Base-by-base conservation (phyloP, 768 basidiomycete species). In the Pleurotus pulmonarius region DNA sequence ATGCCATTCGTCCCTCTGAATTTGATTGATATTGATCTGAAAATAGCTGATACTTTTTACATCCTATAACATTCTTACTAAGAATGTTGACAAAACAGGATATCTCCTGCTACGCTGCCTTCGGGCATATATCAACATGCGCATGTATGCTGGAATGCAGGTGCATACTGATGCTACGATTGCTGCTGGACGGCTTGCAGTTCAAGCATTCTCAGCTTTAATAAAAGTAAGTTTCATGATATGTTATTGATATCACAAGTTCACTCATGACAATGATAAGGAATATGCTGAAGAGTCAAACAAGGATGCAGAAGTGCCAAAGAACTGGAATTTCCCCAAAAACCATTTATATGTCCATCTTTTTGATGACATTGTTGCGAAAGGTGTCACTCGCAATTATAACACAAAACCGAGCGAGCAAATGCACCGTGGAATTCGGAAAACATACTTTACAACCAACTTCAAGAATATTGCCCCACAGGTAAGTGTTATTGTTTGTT, bases 301-400 rank as follows among this genome's bases (percentile, higher is more conserved):
- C 20, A 20, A 43, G 2, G 20, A n/a, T 6, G 41, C 15, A 6
- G n/a, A n/a, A n/a, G 9, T n/a, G 2, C 12, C 11, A 2, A 52
- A 70, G 60, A 58, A 66, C 16, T 73, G 70, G 69, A 55, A 72
- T 22, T 75, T 74, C 41, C 71, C 69, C 0, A 76, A 77, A 57
- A 48, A 57, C 0, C 75, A 77, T 34, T 56, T 62, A 1, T 69
- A 72, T 46, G 54, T 59, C 2, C 74, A 78, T 49, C 46, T 70
- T 0, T 65, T 73, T 24, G 53, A 55, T 2, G 67, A 75, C 40
- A 74, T 78, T 9, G 16, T 43, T 22, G 18, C 3, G 0, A 75
- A 75, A 29, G 74, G 73, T 8, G 69, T 56, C 0, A 62, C 68
- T 0, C 46, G 47, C 0, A 71, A 72, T 38, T 74, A 68, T 41